Evolutionary conservation across 768 basidiomycete genomes (phyloP), one percentile per base, ranked within the genome.

Genomic region (Boletus tylopilopsis): DNA sequence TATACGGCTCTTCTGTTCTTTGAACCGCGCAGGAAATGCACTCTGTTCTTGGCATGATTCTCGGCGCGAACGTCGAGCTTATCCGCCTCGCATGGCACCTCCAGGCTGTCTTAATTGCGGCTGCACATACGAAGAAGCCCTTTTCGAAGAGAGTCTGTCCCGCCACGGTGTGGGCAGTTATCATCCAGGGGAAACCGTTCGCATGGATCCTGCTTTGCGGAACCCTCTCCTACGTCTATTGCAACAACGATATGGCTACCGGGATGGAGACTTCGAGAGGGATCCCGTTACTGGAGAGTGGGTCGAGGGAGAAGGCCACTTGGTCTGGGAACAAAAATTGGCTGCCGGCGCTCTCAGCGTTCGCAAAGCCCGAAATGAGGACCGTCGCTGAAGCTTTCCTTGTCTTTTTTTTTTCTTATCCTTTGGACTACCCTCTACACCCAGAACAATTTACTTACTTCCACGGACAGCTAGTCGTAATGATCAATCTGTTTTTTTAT

Each of bases 31-130:
- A 0, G 90, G 90, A 27, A 93, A 93, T 57, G 89, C 90, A 1
- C 78, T 92, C 30, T 92, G 90, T 64, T 84, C 90, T 4, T 93
- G 90, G 90, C 90, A 93, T 60, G 90, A 93, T 66, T 90, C 90
- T 2, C 77, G 90, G 39, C 81, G 90, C 24, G 90, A 93, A 68
- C 83, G 90, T 25, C 79, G 90, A 9, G 75, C 76, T 0, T 81
- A 78, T 58, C 87, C 90, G 4, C 88, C 90, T 10, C 81, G 90
- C 39, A 85, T 85, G 73, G 90, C 90, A 5, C 90, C 90, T 10
- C 71, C 76, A 0, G 85, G 87, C 10, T 77, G 77, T 57, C 80
- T 93, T 49, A 93, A 93, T 73, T 93, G 90, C 58, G 90, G 90
- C 7, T 93, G 90, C 72, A 85, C 87, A 6, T 80, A 76, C 62